A percentile compares a stretch with the other conserved stretches of the same genome.
phyloP scores from a whole-genome alignment of 805 yeast genomes.

The Lipomyces starkeyi region DNA sequence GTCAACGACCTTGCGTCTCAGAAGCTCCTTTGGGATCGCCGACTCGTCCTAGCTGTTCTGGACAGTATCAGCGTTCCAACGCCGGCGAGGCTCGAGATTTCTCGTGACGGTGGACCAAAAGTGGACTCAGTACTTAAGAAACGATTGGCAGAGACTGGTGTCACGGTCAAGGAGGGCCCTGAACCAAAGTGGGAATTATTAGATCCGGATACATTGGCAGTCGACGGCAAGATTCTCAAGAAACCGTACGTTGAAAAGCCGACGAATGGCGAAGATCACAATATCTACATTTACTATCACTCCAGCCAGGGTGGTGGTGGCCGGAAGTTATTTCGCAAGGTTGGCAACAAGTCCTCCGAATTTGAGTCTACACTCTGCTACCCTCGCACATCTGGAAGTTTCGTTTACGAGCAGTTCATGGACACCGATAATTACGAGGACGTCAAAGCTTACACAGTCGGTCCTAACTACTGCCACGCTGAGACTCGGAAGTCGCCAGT shows the following conservation, averaged over 20 bases:
- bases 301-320: conserved; percentile 97
- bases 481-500: conserved; percentile 98
- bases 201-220: conserved; percentile 81
- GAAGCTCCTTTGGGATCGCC: conserved; percentile 95
- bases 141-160: conserved; percentile 66
- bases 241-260: conserved; percentile 99
- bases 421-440: conserved; percentile 98
- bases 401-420: conserved; percentile 91
- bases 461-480: conserved; percentile 89
- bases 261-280: conserved; percentile 98
- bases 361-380: conserved; percentile 77
- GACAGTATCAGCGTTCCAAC: conserved; percentile 87
- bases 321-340: conserved; percentile 87
- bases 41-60: conserved; percentile 79
- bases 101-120: conserved; percentile 96
- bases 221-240: conserved; percentile 68
- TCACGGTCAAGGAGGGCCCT: conserved; percentile 50
- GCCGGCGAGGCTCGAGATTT: conserved; percentile 84
- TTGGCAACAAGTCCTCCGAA: conserved; percentile 96
- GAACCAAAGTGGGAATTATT: conserved; percentile 75
- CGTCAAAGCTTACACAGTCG: conserved; percentile 98
- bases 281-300: conserved; percentile 90
- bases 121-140: conserved; percentile 70
- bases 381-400: conserved; percentile 91
- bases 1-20: conserved; percentile 91